Evolutionary conservation across 2,329 filamentous ascomycete species (phyloP), one percentile per base, ranked within the genome.

Genomic region (Gnomoniopsis smithogilvyi): DNA sequence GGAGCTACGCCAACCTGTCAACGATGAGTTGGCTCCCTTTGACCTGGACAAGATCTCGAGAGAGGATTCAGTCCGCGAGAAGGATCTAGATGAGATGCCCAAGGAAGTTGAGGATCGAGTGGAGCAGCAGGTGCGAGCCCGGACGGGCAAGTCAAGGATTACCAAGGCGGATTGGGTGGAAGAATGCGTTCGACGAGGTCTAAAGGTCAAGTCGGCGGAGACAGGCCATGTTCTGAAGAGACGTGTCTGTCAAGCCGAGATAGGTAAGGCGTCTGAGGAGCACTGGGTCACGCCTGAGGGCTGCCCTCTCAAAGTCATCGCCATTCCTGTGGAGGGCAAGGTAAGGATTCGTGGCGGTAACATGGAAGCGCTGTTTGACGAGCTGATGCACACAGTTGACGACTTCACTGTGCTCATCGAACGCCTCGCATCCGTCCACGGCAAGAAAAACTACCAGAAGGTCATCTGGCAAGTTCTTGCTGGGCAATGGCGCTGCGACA

Each of bases 331-430:
- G 30, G 46, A 57, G 33, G 60, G 60, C 50, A 56, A 54, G 30
- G 52, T 36, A 14, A 53, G 36, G 10, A 52, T 62, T 24, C 54
- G 60, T 6, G 60, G 60, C 7, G 57, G 60, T 3, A 51, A 47
- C 12, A 62, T 62, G 60, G 60, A 62, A 34, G 53, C 53, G n/a
- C 53, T 56, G 12, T 62, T 62, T n/a, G 57, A 62, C 21, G 30
- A 38, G 30, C 46, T 60, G 14, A 62, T 62, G 60, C 54, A 57
- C 30, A 51, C 50, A 2, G 30, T 57, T 38, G 57, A 60, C 47
- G 41, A 34, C 30, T 24, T 60, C 3, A 43, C 50, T 1, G 21
- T 33, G 2, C 26, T 60, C 19, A 7, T 57, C 12, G 60, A 54
- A 10, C 57, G 57, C 12, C 51, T 47, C 30, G 38, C 53, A 21